These are phyloP conservation scores for Suillus plorans DNA, from an alignment of 768 basidiomycete species.

Conservation along the genomic window DNA sequence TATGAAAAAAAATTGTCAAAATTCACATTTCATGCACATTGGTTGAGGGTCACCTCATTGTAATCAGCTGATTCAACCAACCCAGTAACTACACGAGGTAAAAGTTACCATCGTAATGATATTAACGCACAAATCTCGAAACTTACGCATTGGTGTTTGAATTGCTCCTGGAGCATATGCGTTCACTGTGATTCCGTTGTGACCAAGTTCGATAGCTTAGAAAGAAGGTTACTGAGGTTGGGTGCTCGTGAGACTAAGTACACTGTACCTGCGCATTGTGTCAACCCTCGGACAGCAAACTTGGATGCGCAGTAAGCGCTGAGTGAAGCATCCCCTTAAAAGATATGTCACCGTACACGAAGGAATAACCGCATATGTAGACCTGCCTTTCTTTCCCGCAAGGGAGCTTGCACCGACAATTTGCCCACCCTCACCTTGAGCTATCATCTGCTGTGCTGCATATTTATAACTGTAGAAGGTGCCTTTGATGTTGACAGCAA, in stretches of 20 bases:
- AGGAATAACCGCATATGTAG: not conserved
- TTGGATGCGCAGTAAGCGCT: constrained; percentile 38
- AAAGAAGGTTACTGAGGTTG: not conserved
- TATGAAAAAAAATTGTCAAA: not conserved
- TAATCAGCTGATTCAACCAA: constrained; percentile 15
- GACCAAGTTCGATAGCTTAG: constrained; percentile 33
- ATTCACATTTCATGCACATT: not conserved
- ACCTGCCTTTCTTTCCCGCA: constrained; percentile 31
- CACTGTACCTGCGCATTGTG: constrained; percentile 32
- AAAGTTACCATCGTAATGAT: not conserved
- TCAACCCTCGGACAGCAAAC: constrained; percentile 43
- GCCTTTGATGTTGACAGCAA: constrained; percentile 41
- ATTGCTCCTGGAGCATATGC: constrained; percentile 34
- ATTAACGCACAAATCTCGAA: not conserved
- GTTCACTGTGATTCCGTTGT: constrained; percentile 32
- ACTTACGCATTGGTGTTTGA: constrained; percentile 30
- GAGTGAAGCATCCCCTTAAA: constrained; percentile 28
- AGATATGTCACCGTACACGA: not conserved
- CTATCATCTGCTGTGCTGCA: constrained; percentile 44
- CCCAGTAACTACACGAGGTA: constrained; percentile 13
- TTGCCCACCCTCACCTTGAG: constrained; percentile 40
- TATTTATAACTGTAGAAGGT: constrained; percentile 42
- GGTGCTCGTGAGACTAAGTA: not conserved
- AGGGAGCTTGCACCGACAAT: constrained; percentile 42
- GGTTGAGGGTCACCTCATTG: constrained; percentile 13